Evolutionary conservation across 305 asterid genomes (phyloP), one percentile per base, ranked within the genome.

Genomic region (Rubia occidens): DNA sequence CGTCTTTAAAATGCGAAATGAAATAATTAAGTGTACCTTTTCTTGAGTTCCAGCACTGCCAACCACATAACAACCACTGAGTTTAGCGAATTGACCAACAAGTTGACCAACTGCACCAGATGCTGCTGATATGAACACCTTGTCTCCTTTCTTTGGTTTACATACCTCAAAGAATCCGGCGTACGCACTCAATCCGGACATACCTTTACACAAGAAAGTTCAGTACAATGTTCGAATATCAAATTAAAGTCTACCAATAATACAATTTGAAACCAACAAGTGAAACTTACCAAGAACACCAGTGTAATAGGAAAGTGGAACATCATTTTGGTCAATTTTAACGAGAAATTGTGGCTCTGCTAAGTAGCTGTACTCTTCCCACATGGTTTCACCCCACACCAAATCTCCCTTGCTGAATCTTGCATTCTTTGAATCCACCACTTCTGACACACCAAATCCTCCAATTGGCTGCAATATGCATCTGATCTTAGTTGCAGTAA

Each of bases 261-360:
- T n/a, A n/a, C n/a, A n/a, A n/a, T n/a, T n/a, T n/a, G n/a, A n/a
- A n/a, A n/a, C n/a, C n/a, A n/a, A n/a, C n/a, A n/a, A n/a, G n/a
- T n/a, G n/a, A n/a, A n/a, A n/a, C 61, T 56, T 56, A 56, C 61
- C 61, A n/a, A 56, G 61, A 56, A 56, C 20, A 2, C 61, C 61
- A 56, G 61, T 56, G 61, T 56, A 56, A 17, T 56, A 56, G 2
- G 61, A 56, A 56, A 56, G 61, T 5, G 61, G 61, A 1, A 56
- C 32, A 56, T 56, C 61, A 4, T 56, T 56, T 21, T 56, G 61
- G 29, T 56, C 61, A n/a, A 56, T 56, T 8, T 56, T 56, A 26
- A 56, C 11, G 1, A 56, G n/a, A n/a, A 26, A n/a, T 8, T 56
- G 29, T 4, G 61, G 61, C 11, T 56, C 10, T n/a, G 29, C 29